A percentile compares a stretch with the other conserved stretches of the same genome.
phyloP scores from a whole-genome alignment of 2,329 filamentous ascomycete genomes.

The Colletotrichum falcatum region DNA sequence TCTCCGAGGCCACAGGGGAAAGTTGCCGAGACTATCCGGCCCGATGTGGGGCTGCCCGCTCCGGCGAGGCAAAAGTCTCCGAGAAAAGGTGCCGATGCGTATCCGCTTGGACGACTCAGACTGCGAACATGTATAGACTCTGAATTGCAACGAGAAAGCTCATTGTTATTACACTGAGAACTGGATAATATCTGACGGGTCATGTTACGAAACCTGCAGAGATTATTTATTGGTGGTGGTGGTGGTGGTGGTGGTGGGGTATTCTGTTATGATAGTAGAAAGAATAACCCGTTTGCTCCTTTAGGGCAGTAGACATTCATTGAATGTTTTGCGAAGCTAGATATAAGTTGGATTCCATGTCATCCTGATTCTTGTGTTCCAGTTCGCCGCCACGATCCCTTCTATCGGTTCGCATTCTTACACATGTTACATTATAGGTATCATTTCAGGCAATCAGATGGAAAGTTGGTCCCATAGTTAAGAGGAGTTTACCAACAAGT shows the following conservation, averaged over 20 bases:
- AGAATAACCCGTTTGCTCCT: not conserved
- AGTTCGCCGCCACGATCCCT: too few relatives aligned
- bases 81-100: conserved; percentile 5
- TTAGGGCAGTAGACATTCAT: not conserved
- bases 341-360: not conserved
- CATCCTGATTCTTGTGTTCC: too few relatives aligned
- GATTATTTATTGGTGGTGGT: not conserved
- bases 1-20: conserved; percentile 6
- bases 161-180: not conserved
- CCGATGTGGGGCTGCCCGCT: conserved; percentile 16
- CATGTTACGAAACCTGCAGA: not conserved
- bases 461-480: not conserved
- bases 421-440: too few relatives aligned
- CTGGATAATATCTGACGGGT: not conserved
- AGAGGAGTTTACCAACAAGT: not conserved
- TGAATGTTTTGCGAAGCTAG: not conserved
- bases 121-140: not conserved
- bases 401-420: not conserved
- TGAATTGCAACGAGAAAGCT: not conserved
- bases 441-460: not conserved
- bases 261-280: not conserved
- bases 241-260: too few relatives aligned
- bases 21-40: conserved; percentile 14
- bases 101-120: not conserved
- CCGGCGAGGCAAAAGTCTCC: conserved; percentile 25